Evolutionary conservation across 495 filamentous ascomycete genomes (phyloP).

Genomic region (Penicillium soppii): DNA sequence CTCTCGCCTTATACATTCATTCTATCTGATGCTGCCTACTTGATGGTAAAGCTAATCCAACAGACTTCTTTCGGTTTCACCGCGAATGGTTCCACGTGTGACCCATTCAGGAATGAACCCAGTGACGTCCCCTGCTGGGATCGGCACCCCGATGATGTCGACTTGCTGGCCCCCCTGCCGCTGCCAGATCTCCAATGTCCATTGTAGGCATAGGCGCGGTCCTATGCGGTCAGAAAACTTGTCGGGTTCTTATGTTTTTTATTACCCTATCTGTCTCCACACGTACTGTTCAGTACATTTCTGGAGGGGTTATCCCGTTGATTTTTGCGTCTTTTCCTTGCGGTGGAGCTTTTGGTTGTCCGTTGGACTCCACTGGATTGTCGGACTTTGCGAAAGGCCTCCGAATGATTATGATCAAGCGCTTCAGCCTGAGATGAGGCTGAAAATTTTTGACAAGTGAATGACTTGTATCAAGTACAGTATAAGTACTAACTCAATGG

Average conservation of each 20-base stretch:
- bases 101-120: not conserved
- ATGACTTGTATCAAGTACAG: no score
- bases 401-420: not conserved
- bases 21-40: no score
- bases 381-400: not conserved
- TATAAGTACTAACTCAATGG: no score
- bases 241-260: not conserved
- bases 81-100: constrained; percentile 1
- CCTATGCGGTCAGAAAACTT: not conserved
- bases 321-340: constrained; percentile 2
- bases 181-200: constrained; percentile 14
- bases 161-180: constrained; percentile 9
- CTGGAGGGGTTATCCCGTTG: not conserved
- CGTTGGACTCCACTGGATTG: constrained; percentile 5
- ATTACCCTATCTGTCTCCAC: constrained; percentile 6
- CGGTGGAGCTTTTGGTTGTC: constrained; percentile 2
- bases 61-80: no score
- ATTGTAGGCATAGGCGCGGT: not conserved
- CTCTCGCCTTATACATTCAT: no score
- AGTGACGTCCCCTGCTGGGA: constrained; percentile 20
- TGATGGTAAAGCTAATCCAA: no score
- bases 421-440: not conserved
- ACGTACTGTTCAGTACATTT: constrained; percentile 6
- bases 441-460: no score
- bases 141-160: constrained; percentile 27